These are phyloP conservation scores for Leishmania amazonensis DNA, from an alignment of 208 protist genomes.

Conservation along the genomic window DNA sequence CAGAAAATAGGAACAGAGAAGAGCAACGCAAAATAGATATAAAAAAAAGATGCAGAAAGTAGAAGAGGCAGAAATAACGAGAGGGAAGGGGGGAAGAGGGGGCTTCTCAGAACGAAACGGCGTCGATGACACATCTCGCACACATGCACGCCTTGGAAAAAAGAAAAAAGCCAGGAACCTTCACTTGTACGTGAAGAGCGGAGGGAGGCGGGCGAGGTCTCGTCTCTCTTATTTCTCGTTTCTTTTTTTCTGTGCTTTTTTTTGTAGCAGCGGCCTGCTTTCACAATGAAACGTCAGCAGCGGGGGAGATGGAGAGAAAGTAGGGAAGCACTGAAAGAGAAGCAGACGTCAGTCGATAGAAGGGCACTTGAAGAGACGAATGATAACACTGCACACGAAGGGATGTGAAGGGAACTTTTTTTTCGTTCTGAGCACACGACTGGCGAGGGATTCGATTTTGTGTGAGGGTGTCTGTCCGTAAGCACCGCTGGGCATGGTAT, in stretches of 20 bases:
- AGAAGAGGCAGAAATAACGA: neutral
- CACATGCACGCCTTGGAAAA: neutral
- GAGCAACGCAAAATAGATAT: neutral
- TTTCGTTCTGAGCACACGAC: neutral
- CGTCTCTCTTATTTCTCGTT: neutral
- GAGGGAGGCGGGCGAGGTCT: neutral
- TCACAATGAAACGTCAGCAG: neutral
- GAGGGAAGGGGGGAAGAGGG: neutral
- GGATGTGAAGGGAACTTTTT: neutral
- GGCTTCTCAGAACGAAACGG: neutral
- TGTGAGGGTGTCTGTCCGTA: slow-evolving; percentile 1
- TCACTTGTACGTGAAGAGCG: neutral
- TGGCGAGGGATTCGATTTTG: neutral
- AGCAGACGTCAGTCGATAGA: neutral
- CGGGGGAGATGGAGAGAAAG: neutral
- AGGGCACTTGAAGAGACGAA: neutral
- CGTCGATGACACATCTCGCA: neutral
- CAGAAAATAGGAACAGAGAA: neutral
- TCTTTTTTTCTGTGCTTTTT: neutral
- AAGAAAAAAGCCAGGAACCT: neutral
- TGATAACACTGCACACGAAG: neutral
- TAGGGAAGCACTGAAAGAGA: neutral
- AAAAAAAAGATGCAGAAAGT: neutral
- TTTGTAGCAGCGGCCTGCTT: neutral
- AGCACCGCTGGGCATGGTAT: neutral